These are phyloP conservation scores for Botrytis deweyae DNA, from an alignment of 2,329 filamentous ascomycete species.

Conservation along the genomic window DNA sequence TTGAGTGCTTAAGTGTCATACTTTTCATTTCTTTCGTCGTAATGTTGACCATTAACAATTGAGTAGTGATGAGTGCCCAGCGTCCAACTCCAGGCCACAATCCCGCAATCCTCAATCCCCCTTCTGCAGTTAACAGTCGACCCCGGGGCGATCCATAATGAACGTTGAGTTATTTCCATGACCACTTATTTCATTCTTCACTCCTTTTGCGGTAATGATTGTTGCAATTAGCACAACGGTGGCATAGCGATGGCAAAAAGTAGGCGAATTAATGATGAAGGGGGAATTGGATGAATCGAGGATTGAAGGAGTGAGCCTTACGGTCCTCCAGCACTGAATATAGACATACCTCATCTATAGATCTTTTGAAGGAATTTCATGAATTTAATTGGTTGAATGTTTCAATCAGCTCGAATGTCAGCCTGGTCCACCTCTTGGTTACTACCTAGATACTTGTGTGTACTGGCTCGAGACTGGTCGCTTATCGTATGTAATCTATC, in stretches of 20 bases:
- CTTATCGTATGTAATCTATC: conserved; percentile 9
- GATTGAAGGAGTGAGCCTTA: conserved; percentile 17
- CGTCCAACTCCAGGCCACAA: conserved; percentile 6
- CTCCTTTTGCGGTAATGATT: not conserved
- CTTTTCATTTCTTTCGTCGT: conserved; percentile 14
- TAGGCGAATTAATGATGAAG: not conserved
- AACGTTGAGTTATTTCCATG: conserved; percentile 7
- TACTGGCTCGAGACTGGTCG: conserved; percentile 1
- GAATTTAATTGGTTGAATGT: conserved; percentile 7
- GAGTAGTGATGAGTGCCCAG: conserved; percentile 5
- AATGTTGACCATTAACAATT: conserved; percentile 5
- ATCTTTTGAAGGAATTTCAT: not conserved
- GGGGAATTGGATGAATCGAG: not conserved
- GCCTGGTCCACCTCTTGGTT: not conserved
- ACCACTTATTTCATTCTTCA: not conserved
- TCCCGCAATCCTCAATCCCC: conserved; percentile 14
- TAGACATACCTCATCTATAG: not conserved
- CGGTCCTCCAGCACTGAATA: conserved; percentile 6
- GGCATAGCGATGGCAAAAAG: not conserved
- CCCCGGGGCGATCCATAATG: conserved; percentile 9
- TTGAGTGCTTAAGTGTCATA: not conserved
- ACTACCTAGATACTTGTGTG: not conserved
- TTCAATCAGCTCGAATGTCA: conserved; percentile 12
- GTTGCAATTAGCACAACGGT: not conserved
- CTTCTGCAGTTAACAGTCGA: not conserved